phyloP scores from a whole-genome alignment of 2,329 filamentous ascomycete species.

The Neofusicoccum sp. region DNA sequence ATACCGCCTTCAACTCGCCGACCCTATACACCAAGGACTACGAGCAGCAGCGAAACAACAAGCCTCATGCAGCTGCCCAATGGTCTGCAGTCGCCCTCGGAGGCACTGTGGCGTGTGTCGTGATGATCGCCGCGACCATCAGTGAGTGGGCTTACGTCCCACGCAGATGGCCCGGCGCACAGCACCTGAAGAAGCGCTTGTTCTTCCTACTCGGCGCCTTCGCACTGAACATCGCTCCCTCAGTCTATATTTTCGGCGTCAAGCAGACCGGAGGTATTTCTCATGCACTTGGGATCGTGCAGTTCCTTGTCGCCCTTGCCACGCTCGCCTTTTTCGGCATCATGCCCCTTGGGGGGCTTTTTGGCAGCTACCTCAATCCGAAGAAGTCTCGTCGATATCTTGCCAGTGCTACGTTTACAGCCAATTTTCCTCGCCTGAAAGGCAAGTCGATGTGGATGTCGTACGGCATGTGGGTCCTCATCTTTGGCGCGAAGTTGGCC shows the following conservation, averaged over 20 bases:
- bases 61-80: constrained; percentile 65
- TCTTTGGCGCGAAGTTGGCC: constrained; percentile 86
- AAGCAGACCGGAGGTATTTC: constrained; percentile 58
- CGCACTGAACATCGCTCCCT: constrained; percentile 77
- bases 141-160: constrained; percentile 94
- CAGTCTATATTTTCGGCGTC: constrained; percentile 80
- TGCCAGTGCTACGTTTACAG: constrained; percentile 96
- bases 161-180: constrained; percentile 88
- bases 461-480: constrained; percentile 84
- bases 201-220: constrained; percentile 80
- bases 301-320: constrained; percentile 81
- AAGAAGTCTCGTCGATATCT: constrained; percentile 92
- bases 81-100: constrained; percentile 88
- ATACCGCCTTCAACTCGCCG: constrained; percentile 85
- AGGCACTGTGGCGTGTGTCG: constrained; percentile 75
- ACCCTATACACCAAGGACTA: constrained; percentile 78
- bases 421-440: constrained; percentile 79
- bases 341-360: constrained; percentile 34
- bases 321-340: constrained; percentile 58
- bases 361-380: constrained; percentile 48
- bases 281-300: constrained; percentile 78
- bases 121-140: constrained; percentile 86
- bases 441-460: constrained; percentile 99
- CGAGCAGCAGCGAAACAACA: constrained; percentile 78
- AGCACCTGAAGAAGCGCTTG: constrained; percentile 88